Evolutionary conservation across 2,329 filamentous ascomycete genomes (phyloP), one percentile per base, ranked within the genome.

Genomic region (Ophiosphaerella narmari): DNA sequence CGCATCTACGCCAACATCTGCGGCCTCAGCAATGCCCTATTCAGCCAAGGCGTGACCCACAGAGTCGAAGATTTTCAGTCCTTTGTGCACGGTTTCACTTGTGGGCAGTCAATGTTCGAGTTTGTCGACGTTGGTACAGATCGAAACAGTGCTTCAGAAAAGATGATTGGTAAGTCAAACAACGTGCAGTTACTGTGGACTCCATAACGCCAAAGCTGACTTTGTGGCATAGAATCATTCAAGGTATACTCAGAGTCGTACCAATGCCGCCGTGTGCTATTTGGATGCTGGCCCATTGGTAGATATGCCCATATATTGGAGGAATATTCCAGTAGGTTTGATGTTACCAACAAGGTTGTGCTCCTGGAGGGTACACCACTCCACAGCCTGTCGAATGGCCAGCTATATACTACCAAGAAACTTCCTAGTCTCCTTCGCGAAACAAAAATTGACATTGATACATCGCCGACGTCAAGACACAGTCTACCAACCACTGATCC

Each of bases 261-360:
- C 54, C 82, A 84, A 58, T 86, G 84, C 62, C 82, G 81, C 45
- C 82, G 84, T 48, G 78, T 86, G 44, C 73, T 86, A 41, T 74
- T 86, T 32, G 84, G 83, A 7, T 84, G 82, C 66, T 81, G 80
- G 12, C 79, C 82, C 50, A 80, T 83, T 67, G 78, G 78, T 47
- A 76, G 79, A 18, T 86, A 84, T 65, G 77, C 78, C 21, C 74
- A 75, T 9, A 70, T 80, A 32, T 71, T 86, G 9, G 78, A 82
- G 61, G 75, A 81, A 31, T 76, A 77, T 43, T 65, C 75, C 40
- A 70, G 73, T 49, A 78, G 82, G 46, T 58, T 72, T 14, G 69
- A 76, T 37, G 73, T 78, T 18, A 65, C 75, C 7, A 71, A 74
- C 18, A 78, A 80, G 40, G 75, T 86, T 34, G 80, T 82, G 7